Base-by-base conservation (phyloP, 306 rosid genomes). In the Senna tora region DNA sequence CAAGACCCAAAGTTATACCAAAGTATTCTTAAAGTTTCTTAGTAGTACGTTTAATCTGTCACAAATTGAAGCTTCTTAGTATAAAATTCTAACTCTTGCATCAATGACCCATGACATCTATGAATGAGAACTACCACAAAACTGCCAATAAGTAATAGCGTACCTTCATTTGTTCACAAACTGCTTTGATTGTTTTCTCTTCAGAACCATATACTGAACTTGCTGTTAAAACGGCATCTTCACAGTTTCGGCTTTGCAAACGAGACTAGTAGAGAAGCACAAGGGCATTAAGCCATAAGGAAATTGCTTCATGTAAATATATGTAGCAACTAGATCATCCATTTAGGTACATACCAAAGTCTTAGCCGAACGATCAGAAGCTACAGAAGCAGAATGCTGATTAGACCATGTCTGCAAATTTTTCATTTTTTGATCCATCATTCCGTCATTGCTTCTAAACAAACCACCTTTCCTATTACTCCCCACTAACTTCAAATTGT, bases 201-300 rank as follows among this genome's bases (percentile, higher is more conserved):
- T 87, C 91, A 42, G 83, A 87, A 74, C 81, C 88, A 32, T 85
- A 85, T 25, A 87, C 66, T 43, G 93, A 90, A 74, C 90, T 87
- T 19, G 85, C 52, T 0, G 81, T 82, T 4, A 94, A 84, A 70
- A 66, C 79, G 63, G 67, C 77, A 58, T 90, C 95, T 36, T 83
- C 90, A 78, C 67, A 74, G 20, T 66, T 72, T 47, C 46, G 63
- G 17, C 71, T 65, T 64, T 68, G 76, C 53, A 77, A 78, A 61
- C 59, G 14, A 75, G 87, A 55, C 97, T 89, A 75, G 20, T 33
- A 79, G 20, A 54, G 30, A 84, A 79, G 62, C 72, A 81, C 0
- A 32, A 61, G 1, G 39, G 2, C 47, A 75, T 52, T 46, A 32
- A 81, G 66, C 25, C 15, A 69, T 42, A 74, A 80, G 71, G 53